A percentile compares a stretch with the other conserved stretches of the same genome.
Evolutionary conservation across 2,329 filamentous ascomycete species (phyloP).

Genomic region (Talaromyces verruculosus): DNA sequence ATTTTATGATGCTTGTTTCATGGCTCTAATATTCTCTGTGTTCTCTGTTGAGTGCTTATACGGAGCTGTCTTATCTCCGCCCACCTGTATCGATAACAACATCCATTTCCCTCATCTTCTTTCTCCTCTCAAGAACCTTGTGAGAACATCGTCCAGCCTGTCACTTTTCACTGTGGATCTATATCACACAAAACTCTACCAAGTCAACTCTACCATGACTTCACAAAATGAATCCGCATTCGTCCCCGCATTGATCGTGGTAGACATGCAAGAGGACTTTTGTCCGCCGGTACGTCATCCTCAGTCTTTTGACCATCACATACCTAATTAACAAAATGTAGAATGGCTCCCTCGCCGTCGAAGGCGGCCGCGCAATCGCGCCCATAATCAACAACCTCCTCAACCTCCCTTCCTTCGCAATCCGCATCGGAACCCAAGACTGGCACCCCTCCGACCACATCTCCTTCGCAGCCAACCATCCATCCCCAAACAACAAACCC

Average conservation of each 20-base stretch:
- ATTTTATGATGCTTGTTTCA: background rate
- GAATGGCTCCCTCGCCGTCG: conserved; percentile 79
- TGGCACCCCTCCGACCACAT: conserved; percentile 81
- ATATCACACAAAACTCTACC: background rate
- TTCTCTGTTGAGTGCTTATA: background rate
- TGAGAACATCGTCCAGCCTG: background rate
- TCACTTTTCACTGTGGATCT: background rate
- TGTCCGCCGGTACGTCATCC: conserved; percentile 73
- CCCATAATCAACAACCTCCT: conserved; percentile 74
- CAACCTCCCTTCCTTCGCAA: conserved; percentile 61
- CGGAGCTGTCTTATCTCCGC: conserved; percentile 7
- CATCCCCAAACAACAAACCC: conserved; percentile 60
- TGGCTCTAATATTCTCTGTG: background rate
- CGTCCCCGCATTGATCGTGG: conserved; percentile 65
- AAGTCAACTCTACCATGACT: background rate
- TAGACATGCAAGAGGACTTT: conserved; percentile 94
- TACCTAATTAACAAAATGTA: too few species aligned
- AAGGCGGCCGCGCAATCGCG: conserved; percentile 68
- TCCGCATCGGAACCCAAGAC: conserved; percentile 87
- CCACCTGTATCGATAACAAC: background rate
- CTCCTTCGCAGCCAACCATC: conserved; percentile 84
- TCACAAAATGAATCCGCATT: conserved; percentile 29
- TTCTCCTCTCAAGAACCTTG: background rate
- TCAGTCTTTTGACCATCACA: too few species aligned
- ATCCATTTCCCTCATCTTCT: background rate